Evolutionary conservation across 2,329 filamentous ascomycete genomes (phyloP).

Genomic region (Fusarium tupiense): DNA sequence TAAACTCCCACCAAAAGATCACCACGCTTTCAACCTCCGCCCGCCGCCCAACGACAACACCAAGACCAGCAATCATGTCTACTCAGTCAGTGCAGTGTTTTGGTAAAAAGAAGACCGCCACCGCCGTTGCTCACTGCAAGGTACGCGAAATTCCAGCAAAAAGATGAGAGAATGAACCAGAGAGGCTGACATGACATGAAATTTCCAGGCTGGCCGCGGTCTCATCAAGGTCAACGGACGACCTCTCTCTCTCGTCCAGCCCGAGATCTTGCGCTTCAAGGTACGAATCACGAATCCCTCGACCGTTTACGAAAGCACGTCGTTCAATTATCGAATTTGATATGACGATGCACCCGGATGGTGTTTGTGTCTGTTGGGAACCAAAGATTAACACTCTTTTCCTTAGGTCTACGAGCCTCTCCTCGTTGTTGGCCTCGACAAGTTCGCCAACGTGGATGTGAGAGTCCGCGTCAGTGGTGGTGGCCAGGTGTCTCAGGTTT

Average conservation of each 20-base stretch:
- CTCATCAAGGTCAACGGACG: slow-evolving; percentile 99
- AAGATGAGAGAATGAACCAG: neutral
- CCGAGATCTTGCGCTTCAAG: slow-evolving; percentile 98
- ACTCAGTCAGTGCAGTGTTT: slow-evolving; percentile 93
- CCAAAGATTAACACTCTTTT: slow-evolving; percentile 32
- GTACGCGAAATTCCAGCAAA: slow-evolving; percentile 56
- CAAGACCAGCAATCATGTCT: slow-evolving; percentile 71
- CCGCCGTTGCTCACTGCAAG: slow-evolving; percentile 93
- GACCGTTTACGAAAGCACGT: neutral
- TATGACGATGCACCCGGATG: neutral
- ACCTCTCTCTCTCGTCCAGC: slow-evolving; percentile 92
- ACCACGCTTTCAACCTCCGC: slow-evolving; percentile 9
- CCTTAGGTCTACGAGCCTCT: slow-evolving; percentile 94
- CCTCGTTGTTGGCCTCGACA: slow-evolving; percentile 96
- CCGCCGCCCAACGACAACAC: slow-evolving; percentile 11
- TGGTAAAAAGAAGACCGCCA: slow-evolving; percentile 97
- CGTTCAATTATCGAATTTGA: neutral
- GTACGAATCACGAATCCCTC: slow-evolving; percentile 56
- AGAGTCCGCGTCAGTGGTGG: slow-evolving; percentile 83
- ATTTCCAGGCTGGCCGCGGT: slow-evolving; percentile 63
- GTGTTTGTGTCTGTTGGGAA: neutral
- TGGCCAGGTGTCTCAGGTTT: slow-evolving; percentile 52
- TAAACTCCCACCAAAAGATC: slow-evolving; percentile 15
- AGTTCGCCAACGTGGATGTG: slow-evolving; percentile 97
- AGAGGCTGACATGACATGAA: slow-evolving; percentile 45